Conservation (phyloP, 2,329 filamentous ascomycete species). For the Sarocladiaceae sp. region DNA sequence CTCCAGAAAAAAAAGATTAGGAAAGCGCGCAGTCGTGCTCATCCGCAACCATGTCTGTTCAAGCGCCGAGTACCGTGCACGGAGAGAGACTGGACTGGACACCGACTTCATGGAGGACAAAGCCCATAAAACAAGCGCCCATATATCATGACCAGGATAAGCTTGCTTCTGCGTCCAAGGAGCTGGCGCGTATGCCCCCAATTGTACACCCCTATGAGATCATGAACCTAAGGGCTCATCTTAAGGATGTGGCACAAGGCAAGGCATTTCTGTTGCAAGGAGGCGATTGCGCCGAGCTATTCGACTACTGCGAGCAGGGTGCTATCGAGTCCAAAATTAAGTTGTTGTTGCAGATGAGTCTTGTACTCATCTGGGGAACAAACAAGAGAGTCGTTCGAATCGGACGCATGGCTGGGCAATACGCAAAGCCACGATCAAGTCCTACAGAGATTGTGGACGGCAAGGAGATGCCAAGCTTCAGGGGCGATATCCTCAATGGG, state of each 20-base stretch:
- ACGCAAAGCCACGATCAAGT: conserved; percentile 90
- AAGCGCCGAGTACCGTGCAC: too few relatives aligned
- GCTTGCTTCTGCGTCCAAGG: conserved; percentile 55
- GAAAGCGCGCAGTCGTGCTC: too few relatives aligned
- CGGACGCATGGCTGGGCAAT: conserved; percentile 94
- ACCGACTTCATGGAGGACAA: conserved; percentile 68
- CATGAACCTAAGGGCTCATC: conserved; percentile 67
- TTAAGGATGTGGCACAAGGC: conserved; percentile 83
- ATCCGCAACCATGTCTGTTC: too few relatives aligned
- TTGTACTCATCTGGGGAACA: conserved; percentile 88
- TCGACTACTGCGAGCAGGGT: conserved; percentile 87
- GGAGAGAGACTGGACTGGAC: too few relatives aligned
- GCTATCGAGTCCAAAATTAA: conserved; percentile 97
- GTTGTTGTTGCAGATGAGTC: conserved; percentile 91
- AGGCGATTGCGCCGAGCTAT: conserved; percentile 94
- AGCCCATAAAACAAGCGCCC: conserved; percentile 75
- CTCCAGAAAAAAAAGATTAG: too few relatives aligned
- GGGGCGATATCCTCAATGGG: conserved; percentile 94
- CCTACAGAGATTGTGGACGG: conserved; percentile 80
- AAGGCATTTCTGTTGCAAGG: conserved; percentile 94
- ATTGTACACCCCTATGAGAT: conserved; percentile 81
- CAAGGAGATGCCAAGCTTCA: conserved; percentile 79
- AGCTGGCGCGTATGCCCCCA: conserved; percentile 68
- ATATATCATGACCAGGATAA: conserved; percentile 60
- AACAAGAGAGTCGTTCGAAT: conserved; percentile 85